These are phyloP conservation scores for Trichoderma sp. DNA, from an alignment of 2,329 filamentous ascomycete genomes.

Conservation along the genomic window DNA sequence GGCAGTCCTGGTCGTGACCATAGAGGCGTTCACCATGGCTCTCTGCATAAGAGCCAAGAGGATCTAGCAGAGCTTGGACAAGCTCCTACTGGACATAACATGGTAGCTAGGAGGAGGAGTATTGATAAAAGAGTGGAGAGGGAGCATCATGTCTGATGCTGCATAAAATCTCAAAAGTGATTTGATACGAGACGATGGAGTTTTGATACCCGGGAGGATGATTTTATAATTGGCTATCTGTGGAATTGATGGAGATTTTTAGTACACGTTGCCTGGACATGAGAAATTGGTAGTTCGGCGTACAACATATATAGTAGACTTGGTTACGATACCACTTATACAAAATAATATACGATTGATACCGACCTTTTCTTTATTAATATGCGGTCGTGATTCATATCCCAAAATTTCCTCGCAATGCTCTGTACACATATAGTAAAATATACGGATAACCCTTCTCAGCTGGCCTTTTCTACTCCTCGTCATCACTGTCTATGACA, in stretches of 20 bases:
- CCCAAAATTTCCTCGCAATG: background rate
- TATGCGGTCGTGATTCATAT: background rate
- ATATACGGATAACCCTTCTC: background rate
- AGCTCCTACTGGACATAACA: constrained; percentile 31
- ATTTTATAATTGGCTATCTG: background rate
- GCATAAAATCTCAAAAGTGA: background rate
- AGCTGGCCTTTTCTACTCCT: constrained; percentile 37
- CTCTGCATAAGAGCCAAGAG: constrained; percentile 35
- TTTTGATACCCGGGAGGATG: background rate
- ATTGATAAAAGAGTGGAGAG: constrained; percentile 25
- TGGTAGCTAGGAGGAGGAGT: constrained; percentile 31
- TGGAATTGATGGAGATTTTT: background rate
- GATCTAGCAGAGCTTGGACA: constrained; percentile 37
- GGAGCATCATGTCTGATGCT: background rate
- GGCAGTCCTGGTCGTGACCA: constrained; percentile 23
- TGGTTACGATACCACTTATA: background rate
- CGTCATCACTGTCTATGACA: constrained; percentile 59
- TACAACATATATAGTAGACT: background rate
- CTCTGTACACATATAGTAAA: background rate
- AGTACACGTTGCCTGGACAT: background rate
- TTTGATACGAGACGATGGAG: background rate
- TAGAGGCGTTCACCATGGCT: constrained; percentile 29
- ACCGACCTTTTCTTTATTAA: background rate
- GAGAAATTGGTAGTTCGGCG: background rate
- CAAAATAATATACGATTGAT: background rate